A percentile compares a stretch with the other conserved stretches of the same genome.
Conservation (phyloP, 1,139 yeast species). For the Candida neerlandica region DNA sequence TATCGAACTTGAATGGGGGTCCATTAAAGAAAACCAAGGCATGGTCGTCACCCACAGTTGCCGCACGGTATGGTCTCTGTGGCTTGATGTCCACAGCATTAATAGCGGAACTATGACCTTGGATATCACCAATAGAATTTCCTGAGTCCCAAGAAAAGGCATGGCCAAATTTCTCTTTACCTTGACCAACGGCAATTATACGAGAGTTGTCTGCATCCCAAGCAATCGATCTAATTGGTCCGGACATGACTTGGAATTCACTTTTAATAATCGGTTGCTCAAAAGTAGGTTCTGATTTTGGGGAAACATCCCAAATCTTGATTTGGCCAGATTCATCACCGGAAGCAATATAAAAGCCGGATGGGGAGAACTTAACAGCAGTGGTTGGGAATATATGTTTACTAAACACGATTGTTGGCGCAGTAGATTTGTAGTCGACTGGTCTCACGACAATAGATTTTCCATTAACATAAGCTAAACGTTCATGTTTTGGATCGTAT, state of each 20-base stretch:
- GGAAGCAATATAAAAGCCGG: slow-evolving; percentile 87
- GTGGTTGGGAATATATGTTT: slow-evolving; percentile 74
- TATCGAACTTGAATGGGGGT: slow-evolving; percentile 87
- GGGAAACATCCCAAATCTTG: slow-evolving; percentile 77
- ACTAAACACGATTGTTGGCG: slow-evolving; percentile 63
- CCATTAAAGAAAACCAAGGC: slow-evolving; percentile 85
- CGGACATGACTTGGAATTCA: slow-evolving; percentile 80
- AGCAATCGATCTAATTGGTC: slow-evolving; percentile 78
- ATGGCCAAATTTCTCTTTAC: slow-evolving; percentile 89
- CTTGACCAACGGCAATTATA: slow-evolving; percentile 93
- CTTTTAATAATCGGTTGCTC: slow-evolving; percentile 68
- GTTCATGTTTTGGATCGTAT: slow-evolving; percentile 65
- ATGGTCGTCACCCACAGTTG: slow-evolving; percentile 88
- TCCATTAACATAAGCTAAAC: slow-evolving; percentile 81
- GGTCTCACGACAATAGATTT: slow-evolving; percentile 77
- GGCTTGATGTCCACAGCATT: slow-evolving; percentile 86
- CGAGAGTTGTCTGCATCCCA: slow-evolving; percentile 93
- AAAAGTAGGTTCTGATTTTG: slow-evolving; percentile 22
- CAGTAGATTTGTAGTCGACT: slow-evolving; percentile 38
- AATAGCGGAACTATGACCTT: slow-evolving; percentile 87
- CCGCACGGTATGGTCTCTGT: slow-evolving; percentile 92
- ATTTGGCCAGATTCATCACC: slow-evolving; percentile 91
- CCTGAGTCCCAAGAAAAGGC: slow-evolving; percentile 95
- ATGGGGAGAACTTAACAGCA: slow-evolving; percentile 84
- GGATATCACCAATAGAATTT: slow-evolving; percentile 91